Evolutionary conservation across 345 rosid species (phyloP).

Genomic region (Raphanus raphanistrum): DNA sequence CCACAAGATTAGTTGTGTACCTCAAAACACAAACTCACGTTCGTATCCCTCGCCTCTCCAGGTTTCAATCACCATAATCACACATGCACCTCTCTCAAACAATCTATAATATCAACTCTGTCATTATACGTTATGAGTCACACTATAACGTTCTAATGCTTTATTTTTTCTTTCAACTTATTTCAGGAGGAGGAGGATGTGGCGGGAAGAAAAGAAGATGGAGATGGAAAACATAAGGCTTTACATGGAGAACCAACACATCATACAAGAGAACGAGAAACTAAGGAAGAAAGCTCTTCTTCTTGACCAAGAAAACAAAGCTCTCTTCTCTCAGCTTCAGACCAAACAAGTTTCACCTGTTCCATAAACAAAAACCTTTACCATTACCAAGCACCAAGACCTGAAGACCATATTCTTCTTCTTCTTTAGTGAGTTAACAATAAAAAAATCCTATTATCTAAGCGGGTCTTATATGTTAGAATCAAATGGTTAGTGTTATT

Average conservation of each 20-base stretch:
- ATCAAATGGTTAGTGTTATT: constrained; percentile 28
- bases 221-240: constrained; percentile 62
- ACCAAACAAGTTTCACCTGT: constrained; percentile 20
- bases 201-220: constrained; percentile 44
- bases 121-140: neutral
- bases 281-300: constrained; percentile 61
- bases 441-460: constrained; percentile 4
- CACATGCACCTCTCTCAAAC: neutral
- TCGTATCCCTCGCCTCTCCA: constrained; percentile 17
- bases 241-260: constrained; percentile 63
- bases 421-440: neutral
- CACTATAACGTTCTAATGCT: neutral
- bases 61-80: constrained; percentile 17
- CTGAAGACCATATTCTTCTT: constrained; percentile 19
- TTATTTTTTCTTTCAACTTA: constrained; percentile 5
- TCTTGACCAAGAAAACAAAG: constrained; percentile 73
- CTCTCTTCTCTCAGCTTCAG: constrained; percentile 54
- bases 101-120: neutral
- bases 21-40: constrained; percentile 16
- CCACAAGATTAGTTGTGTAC: constrained; percentile 29
- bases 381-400: constrained; percentile 20
- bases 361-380: constrained; percentile 29
- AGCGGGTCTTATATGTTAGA: constrained; percentile 17
- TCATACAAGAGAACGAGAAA: constrained; percentile 68
- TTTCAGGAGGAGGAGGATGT: constrained; percentile 36